Conservation (phyloP, 2,329 filamentous ascomycete genomes). For the Rhexocercosporidium sp. region DNA sequence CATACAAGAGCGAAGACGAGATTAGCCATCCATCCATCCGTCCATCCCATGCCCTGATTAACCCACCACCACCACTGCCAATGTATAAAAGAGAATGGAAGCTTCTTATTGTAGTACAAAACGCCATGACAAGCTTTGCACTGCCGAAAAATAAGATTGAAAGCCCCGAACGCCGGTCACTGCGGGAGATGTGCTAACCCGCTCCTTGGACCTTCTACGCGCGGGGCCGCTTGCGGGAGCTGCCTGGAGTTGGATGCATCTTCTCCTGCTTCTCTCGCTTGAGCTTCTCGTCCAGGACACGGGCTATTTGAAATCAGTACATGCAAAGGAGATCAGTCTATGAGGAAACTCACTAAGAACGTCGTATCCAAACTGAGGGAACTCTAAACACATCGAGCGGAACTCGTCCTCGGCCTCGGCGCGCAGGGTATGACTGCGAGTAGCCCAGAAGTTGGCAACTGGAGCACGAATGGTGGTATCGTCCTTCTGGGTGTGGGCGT, state of each 20-base stretch:
- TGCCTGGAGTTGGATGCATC: constrained; percentile 49
- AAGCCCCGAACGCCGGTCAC: background rate
- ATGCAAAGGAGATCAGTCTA: background rate
- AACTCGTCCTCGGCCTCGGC: constrained; percentile 89
- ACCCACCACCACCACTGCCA: background rate
- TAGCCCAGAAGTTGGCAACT: constrained; percentile 90
- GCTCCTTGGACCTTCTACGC: constrained; percentile 22
- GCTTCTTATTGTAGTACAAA: background rate
- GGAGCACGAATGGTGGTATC: constrained; percentile 79
- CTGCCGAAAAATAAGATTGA: background rate
- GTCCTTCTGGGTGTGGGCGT: constrained; percentile 72
- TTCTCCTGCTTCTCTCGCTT: constrained; percentile 67
- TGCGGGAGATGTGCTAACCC: background rate
- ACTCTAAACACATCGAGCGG: constrained; percentile 82
- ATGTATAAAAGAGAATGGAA: background rate
- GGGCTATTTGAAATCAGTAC: constrained; percentile 50
- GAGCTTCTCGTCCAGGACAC: constrained; percentile 70
- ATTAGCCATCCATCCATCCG: background rate
- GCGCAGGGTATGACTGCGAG: constrained; percentile 77
- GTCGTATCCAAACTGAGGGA: constrained; percentile 91
- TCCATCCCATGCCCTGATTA: background rate
- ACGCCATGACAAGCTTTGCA: background rate
- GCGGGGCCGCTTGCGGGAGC: constrained; percentile 61
- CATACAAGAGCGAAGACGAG: constrained; percentile 8
- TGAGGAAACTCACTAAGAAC: constrained; percentile 70